Evolutionary conservation across 2,329 filamentous ascomycete genomes (phyloP).

Genomic region (Erysiphe pulchra): DNA sequence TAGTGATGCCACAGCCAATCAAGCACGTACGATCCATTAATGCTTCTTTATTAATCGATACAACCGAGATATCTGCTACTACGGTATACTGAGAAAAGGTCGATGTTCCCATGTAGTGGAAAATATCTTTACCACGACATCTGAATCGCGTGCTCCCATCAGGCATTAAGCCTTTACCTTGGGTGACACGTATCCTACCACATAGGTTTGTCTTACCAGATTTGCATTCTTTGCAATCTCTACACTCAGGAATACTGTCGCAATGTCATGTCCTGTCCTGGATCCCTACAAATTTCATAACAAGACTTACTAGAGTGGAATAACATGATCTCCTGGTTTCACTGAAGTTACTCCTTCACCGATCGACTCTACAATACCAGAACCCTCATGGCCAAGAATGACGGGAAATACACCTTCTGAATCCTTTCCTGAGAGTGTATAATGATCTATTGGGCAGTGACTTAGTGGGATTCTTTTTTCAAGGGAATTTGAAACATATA

Average conservation of each 20-base stretch:
- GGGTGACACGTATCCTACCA: constrained; percentile 93
- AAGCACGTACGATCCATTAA: constrained; percentile 91
- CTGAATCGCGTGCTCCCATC: constrained; percentile 89
- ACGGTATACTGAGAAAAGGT: constrained; percentile 99
- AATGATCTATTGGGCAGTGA: constrained; percentile 37
- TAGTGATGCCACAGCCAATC: constrained; percentile 94
- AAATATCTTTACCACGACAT: constrained; percentile 79
- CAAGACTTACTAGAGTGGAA: constrained; percentile 54
- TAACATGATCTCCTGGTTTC: constrained; percentile 77
- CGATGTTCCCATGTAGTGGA: constrained; percentile 98
- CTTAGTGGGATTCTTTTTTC: constrained; percentile 1
- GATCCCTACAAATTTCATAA: neutral
- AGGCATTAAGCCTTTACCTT: constrained; percentile 90
- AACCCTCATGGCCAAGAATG: constrained; percentile 73
- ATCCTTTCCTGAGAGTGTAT: constrained; percentile 87
- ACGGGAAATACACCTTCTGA: constrained; percentile 86
- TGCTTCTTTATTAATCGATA: constrained; percentile 71
- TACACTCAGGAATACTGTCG: constrained; percentile 73
- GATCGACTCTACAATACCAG: constrained; percentile 76
- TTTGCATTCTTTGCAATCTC: constrained; percentile 98
- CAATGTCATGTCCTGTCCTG: constrained; percentile 1
- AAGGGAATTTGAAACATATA: neutral
- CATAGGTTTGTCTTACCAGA: constrained; percentile 98
- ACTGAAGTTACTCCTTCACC: constrained; percentile 89
- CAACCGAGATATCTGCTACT: constrained; percentile 92